Base-by-base conservation (phyloP, 2,329 filamentous ascomycete genomes). In the Trichoderma sp. region DNA sequence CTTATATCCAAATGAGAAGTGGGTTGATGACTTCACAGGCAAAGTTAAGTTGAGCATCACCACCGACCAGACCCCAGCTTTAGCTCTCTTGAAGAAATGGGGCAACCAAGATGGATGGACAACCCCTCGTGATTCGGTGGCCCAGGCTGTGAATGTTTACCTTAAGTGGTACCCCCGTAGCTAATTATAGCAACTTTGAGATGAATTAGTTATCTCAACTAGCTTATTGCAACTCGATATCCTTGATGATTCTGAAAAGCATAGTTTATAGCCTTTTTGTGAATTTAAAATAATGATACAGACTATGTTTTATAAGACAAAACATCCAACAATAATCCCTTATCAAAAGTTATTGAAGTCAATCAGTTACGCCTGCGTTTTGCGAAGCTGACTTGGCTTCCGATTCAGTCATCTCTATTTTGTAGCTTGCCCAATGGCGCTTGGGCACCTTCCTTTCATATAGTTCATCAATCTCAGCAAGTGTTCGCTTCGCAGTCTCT, bases 1-100 rank as follows among this genome's bases (percentile, higher is more conserved):
- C 50, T 29, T 80, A 12, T 74, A 77, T 72, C 81, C 81, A 2
- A 59, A 80, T 41, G 69, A 75, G 5, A 75, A 79, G 35, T 79
- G 41, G 41, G 7, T 45, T 45, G 41, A n/a, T 45, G 41, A 45
- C 41, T 45, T 81, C 41, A 64, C 78, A 33, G 65, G 41, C 41
- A 68, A 33, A 18, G 29, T n/a, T 9, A 62, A 27, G 24, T 29
- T 62, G 59, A 62, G 12, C 18, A 27, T 62, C 18, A 31, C 21
- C 3, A 62, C 24, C 59, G 59, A 62, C 59, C 29, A 31, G 27
- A 27, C 27, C 4, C 14, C 16, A 27, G 16, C 59, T 29, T 18
- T 62, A 8, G 59, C 27, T 27, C 59, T 62, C 6, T n/a, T 62
- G 9, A 62, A 33, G 29, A 62, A 62, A 29, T 62, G 59, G 59